phyloP scores from a whole-genome alignment of 352 stramenopile genomes.

The Phytophthora melonis region DNA sequence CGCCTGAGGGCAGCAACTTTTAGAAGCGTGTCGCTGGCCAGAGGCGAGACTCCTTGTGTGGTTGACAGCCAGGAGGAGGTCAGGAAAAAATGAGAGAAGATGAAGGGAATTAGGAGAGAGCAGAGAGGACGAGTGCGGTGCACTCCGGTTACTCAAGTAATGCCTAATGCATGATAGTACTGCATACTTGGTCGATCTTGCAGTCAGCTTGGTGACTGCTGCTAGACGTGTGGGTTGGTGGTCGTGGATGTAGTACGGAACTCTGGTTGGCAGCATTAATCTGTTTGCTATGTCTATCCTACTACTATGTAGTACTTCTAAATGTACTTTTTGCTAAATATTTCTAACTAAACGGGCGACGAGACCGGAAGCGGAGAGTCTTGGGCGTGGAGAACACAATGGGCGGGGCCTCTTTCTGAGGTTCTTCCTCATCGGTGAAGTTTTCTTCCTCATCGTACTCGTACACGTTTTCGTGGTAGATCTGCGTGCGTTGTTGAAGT shows the following conservation, averaged over 20 bases:
- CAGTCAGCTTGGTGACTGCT: background rate
- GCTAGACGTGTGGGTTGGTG: background rate
- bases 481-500: slow-evolving; percentile 9
- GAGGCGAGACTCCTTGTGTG: slow-evolving; percentile 11
- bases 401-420: slow-evolving; percentile 31
- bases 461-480: slow-evolving; percentile 14
- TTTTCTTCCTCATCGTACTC: slow-evolving; percentile 22
- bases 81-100: slow-evolving; percentile 5
- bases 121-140: slow-evolving; percentile 5
- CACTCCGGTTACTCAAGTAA: slow-evolving; percentile 34
- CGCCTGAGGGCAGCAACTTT: slow-evolving; percentile 92
- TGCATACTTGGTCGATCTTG: slow-evolving; percentile 31
- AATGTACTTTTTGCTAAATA: slow-evolving; percentile 36
- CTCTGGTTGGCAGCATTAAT: slow-evolving; percentile 6
- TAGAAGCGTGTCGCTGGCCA: slow-evolving; percentile 60
- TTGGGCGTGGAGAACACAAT: slow-evolving; percentile 38
- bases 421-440: slow-evolving; percentile 31
- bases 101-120: slow-evolving; percentile 18
- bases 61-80: slow-evolving; percentile 18
- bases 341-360: slow-evolving; percentile 35
- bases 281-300: background rate
- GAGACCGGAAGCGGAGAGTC: slow-evolving; percentile 27
- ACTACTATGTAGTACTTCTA: too few relatives aligned
- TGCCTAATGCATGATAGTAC: slow-evolving; percentile 46
- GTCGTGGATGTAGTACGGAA: background rate